Base-by-base conservation (phyloP, 371 early-diverging fungal species). In the Mortierella sp. region DNA sequence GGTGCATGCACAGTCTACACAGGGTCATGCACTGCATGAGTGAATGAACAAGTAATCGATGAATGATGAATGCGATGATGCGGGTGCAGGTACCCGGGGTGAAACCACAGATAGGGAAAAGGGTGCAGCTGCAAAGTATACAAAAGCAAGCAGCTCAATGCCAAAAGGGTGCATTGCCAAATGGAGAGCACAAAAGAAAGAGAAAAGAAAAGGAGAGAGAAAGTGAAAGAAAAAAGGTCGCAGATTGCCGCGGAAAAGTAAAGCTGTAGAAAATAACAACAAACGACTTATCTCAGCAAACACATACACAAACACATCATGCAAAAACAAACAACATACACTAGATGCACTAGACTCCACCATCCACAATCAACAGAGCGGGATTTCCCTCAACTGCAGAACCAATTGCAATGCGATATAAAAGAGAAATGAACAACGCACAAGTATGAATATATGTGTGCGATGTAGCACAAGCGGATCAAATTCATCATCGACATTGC, bases 211-310 rank as follows among this genome's bases (percentile, higher is more conserved):
- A 5, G 14, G 50, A 50, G 50, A 50, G 50, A 11, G 16, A 50
- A 2, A 50, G 16, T 14, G 50, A 50, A 14, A 50, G 50, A 31
- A 31, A 28, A 68, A 68, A 21, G 8, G 42, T 68, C 38, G 0
- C 42, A 68, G 4, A 68, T 68, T 38, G 68, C 68, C 68, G 68
- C 68, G 68, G 68, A 68, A 42, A 34, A 63, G 65, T 31, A 7
- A 16, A 19, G 31, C 6, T 38, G 44, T 63, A 63, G 34, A 63
- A 34, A 31, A 13, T 16, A 13, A n/a, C n/a, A 2, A n/a, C 19
- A 55, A 24, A 2, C 11, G 42, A 68, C 42, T 68, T 68, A 42
- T 68, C 68, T 68, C 68, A 68, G 42, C 68, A 68, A 65, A 68
- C 21, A 31, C 60, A 60, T 28, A 60, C 31, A 31, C 60, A 60